Conservation (phyloP, 345 rosid genomes). For the Rhizophora apiculata region DNA sequence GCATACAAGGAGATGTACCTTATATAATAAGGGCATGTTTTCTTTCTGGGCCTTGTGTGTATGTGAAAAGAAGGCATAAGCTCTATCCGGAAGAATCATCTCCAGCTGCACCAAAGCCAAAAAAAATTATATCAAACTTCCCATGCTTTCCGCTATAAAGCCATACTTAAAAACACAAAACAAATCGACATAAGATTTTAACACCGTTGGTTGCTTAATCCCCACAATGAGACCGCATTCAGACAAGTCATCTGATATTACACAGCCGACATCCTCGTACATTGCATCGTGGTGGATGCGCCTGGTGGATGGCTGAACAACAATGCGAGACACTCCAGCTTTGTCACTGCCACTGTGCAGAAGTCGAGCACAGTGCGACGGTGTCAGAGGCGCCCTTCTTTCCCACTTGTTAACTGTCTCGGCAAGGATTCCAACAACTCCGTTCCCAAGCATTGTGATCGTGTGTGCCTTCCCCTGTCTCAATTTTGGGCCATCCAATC, state of each 20-base stretch:
- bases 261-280: constrained; percentile 82
- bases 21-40: constrained; percentile 79
- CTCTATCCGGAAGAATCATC: constrained; percentile 75
- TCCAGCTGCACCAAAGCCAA: constrained; percentile 44
- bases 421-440: constrained; percentile 77
- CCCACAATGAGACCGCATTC: constrained; percentile 86
- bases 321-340: constrained; percentile 70
- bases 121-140: constrained; percentile 3
- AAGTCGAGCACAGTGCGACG: constrained; percentile 85
- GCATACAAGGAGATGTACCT: constrained; percentile 35
- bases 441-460: constrained; percentile 68
- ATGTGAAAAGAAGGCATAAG: constrained; percentile 89
- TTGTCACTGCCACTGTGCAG: constrained; percentile 60
- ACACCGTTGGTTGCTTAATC: constrained; percentile 77
- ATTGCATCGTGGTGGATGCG: constrained; percentile 80
- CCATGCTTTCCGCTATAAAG: neutral
- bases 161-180: neutral
- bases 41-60: constrained; percentile 88
- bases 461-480: no score
- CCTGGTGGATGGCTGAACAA: constrained; percentile 87
- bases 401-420: constrained; percentile 91
- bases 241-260: constrained; percentile 77
- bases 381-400: constrained; percentile 84
- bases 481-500: no score
- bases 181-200: neutral